phyloP scores from a whole-genome alignment of 768 basidiomycete species.

The Obba rivulosa region DNA sequence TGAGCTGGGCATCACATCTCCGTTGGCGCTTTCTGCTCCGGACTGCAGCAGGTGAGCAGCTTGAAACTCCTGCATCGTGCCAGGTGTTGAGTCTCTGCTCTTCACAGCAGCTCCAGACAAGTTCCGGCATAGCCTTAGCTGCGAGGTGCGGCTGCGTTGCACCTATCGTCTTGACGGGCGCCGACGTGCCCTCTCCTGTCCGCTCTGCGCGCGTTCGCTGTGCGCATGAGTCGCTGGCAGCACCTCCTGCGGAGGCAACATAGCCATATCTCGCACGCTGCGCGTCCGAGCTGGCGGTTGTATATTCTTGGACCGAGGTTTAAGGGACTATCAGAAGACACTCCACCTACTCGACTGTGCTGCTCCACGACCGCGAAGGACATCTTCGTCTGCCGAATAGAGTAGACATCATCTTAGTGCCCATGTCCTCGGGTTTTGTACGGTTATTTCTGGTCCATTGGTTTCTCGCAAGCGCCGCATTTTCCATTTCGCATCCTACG shows the following conservation, averaged over 20 bases:
- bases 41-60: constrained; percentile 4
- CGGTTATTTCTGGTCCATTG: neutral
- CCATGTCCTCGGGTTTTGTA: too few species aligned
- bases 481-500: neutral
- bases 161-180: neutral
- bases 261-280: too few species aligned
- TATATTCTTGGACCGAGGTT: too few species aligned
- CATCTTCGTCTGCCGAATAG: neutral
- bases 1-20: constrained; percentile 18
- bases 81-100: constrained; percentile 1
- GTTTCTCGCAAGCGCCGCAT: neutral
- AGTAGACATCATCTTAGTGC: neutral
- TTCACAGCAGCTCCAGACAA: constrained; percentile 3
- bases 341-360: too few species aligned
- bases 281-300: too few species aligned
- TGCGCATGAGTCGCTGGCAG: neutral
- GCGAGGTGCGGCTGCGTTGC: neutral
- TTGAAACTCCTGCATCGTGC: neutral
- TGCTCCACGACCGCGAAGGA: neutral
- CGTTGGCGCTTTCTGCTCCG: constrained; percentile 8
- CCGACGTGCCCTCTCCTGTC: neutral
- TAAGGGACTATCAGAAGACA: too few species aligned
- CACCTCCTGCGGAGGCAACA: too few species aligned
- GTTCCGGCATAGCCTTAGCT: neutral
- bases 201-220: constrained; percentile 1